phyloP scores from a whole-genome alignment of 2,329 filamentous ascomycete species.

The Verticillium klebahnii region DNA sequence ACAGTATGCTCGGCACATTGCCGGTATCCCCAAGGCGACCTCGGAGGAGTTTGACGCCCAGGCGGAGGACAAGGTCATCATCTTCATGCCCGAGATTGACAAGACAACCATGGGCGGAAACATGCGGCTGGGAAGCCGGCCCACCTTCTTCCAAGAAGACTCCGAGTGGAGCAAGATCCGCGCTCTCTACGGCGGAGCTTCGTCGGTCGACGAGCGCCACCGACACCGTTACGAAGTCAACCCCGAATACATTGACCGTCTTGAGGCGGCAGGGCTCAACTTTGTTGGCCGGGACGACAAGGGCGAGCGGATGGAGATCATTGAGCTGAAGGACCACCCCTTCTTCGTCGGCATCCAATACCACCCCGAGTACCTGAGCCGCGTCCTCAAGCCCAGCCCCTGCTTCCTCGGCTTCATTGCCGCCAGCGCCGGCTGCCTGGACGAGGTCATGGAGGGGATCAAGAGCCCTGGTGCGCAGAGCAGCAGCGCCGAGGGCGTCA shows the following conservation, averaged over 20 bases:
- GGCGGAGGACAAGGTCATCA: constrained; percentile 66
- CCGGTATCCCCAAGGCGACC: constrained; percentile 52
- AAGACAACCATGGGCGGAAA: constrained; percentile 63
- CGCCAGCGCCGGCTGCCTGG: constrained; percentile 65
- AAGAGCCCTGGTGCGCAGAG: background rate
- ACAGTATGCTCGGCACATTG: constrained; percentile 67
- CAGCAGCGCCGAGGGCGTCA: background rate
- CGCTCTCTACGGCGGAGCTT: constrained; percentile 61
- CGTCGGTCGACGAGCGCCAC: constrained; percentile 66
- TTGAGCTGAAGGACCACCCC: constrained; percentile 78
- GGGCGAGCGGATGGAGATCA: constrained; percentile 75
- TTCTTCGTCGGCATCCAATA: constrained; percentile 81
- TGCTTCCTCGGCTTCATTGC: constrained; percentile 84
- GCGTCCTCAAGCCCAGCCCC: constrained; percentile 68
- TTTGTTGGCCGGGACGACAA: constrained; percentile 79
- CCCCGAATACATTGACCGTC: constrained; percentile 64
- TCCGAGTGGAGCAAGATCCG: constrained; percentile 77
- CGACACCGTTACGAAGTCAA: constrained; percentile 91
- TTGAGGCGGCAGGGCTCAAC: constrained; percentile 64
- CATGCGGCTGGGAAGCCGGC: constrained; percentile 76
- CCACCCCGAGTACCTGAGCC: constrained; percentile 80
- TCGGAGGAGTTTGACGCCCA: constrained; percentile 51
- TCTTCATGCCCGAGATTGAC: constrained; percentile 82
- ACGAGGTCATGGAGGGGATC: constrained; percentile 25
- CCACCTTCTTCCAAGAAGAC: constrained; percentile 69